phyloP scores from a whole-genome alignment of 768 basidiomycete species.

The Tulasnella sp. region DNA sequence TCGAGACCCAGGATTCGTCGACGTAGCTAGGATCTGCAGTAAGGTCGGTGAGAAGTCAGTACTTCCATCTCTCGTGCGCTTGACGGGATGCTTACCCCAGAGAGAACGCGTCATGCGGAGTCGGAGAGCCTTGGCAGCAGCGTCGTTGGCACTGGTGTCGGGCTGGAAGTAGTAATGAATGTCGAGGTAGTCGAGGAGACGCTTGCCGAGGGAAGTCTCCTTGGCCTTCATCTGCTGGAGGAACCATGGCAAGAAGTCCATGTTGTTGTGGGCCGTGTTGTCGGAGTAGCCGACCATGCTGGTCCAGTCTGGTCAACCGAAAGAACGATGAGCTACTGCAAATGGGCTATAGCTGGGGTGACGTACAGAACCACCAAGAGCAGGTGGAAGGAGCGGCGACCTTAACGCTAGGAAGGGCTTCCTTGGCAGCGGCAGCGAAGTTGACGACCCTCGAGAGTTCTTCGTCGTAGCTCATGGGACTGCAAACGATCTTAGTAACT shows the following conservation, averaged over 20 bases:
- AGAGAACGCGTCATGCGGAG: constrained; percentile 40
- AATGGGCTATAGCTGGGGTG: constrained; percentile 22
- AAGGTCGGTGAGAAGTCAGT: background rate
- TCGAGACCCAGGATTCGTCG: constrained; percentile 41
- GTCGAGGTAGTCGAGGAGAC: constrained; percentile 41
- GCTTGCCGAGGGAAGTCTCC: constrained; percentile 27
- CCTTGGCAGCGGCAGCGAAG: constrained; percentile 33
- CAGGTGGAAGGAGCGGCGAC: constrained; percentile 37
- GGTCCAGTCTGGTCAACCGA: constrained; percentile 38
- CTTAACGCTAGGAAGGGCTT: constrained; percentile 32
- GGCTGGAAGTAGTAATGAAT: constrained; percentile 44
- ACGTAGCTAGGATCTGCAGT: constrained; percentile 31
- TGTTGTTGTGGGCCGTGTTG: constrained; percentile 39
- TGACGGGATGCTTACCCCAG: constrained; percentile 26
- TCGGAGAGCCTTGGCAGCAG: constrained; percentile 38
- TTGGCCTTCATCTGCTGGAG: constrained; percentile 35
- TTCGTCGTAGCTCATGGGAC: constrained; percentile 40
- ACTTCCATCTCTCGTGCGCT: background rate
- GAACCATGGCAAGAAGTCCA: constrained; percentile 48
- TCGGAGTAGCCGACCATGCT: constrained; percentile 37
- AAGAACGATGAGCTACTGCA: background rate
- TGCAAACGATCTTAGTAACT: constrained; percentile 15
- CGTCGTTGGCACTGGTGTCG: constrained; percentile 44
- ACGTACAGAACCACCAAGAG: constrained; percentile 24
- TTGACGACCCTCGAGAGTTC: constrained; percentile 36